Percentiles rank a stretch among this genome's conserved stretches.
These are phyloP conservation scores for Mortierella sp. DNA, from an alignment of 371 early-diverging fungal species.

Conservation along the genomic window DNA sequence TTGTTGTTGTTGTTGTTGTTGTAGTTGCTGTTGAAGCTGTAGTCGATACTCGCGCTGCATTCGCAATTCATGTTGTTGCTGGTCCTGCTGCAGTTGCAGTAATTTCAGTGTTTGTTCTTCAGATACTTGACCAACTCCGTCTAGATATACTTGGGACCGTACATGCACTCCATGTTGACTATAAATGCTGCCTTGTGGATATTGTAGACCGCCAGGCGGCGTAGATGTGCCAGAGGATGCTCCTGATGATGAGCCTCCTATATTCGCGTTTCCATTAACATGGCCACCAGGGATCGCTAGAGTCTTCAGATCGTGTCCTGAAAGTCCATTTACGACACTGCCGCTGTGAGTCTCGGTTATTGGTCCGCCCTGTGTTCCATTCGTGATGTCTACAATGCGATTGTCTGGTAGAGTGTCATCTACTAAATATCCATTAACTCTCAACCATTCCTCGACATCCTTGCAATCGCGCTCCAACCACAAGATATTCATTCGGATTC, in stretches of 20 bases:
- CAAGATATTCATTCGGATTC: constrained; percentile 76
- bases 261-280: constrained; percentile 8
- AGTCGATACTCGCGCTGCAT: constrained; percentile 17
- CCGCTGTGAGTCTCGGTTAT: background rate
- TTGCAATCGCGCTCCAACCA: constrained; percentile 86
- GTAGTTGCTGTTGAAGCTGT: constrained; percentile 25
- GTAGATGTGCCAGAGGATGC: constrained; percentile 31
- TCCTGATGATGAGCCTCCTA: constrained; percentile 12
- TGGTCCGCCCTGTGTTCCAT: background rate
- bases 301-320: background rate
- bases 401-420: background rate
- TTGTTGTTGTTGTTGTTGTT: constrained; percentile 1
- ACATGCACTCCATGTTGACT: constrained; percentile 17
- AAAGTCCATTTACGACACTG: background rate
- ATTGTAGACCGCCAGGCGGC: constrained; percentile 13
- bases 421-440: constrained; percentile 45
- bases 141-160: constrained; percentile 13
- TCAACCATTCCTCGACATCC: constrained; percentile 80
- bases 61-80: constrained; percentile 10
- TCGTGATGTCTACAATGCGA: background rate
- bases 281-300: background rate
- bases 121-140: constrained; percentile 3
- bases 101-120: constrained; percentile 22
- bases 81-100: constrained; percentile 7
- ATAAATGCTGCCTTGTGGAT: constrained; percentile 13